Conservation (phyloP, 345 rosid genomes). For the Eutrema japonicum region DNA sequence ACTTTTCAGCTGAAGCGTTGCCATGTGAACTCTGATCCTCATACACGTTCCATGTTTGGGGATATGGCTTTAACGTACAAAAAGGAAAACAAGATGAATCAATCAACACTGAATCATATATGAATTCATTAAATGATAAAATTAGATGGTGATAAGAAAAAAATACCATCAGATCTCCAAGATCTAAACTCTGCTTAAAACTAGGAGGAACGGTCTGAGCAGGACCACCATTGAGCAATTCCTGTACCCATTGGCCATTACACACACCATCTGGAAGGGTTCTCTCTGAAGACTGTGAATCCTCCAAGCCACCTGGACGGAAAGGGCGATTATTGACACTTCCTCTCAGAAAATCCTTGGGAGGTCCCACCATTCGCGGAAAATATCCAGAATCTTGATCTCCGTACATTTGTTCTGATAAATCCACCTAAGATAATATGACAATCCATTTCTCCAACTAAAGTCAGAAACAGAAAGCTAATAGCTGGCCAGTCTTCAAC, state of each 20-base stretch:
- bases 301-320: conserved; percentile 92
- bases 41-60: conserved; percentile 71
- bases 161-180: conserved; percentile 81
- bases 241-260: conserved; percentile 82
- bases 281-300: conserved; percentile 64
- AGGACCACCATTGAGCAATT: conserved; percentile 75
- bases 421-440: conserved; percentile 75
- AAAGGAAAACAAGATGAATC: conserved; percentile 25
- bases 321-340: conserved; percentile 91
- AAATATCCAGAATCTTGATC: conserved; percentile 67
- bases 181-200: conserved; percentile 78
- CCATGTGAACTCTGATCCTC: conserved; percentile 56
- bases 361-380: conserved; percentile 64
- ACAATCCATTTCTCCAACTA: conserved; percentile 44
- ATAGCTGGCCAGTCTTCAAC: conserved; percentile 8
- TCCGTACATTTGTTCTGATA: conserved; percentile 69
- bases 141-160: conserved; percentile 25
- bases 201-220: conserved; percentile 73
- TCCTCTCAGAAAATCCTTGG: conserved; percentile 86
- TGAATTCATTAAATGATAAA: background rate
- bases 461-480: conserved; percentile 40
- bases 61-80: conserved; percentile 59
- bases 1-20: conserved; percentile 53
- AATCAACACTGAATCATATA: conserved; percentile 19
- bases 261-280: conserved; percentile 71